Base-by-base conservation (phyloP, 2,329 filamentous ascomycete genomes). In the Fusarium sp. region DNA sequence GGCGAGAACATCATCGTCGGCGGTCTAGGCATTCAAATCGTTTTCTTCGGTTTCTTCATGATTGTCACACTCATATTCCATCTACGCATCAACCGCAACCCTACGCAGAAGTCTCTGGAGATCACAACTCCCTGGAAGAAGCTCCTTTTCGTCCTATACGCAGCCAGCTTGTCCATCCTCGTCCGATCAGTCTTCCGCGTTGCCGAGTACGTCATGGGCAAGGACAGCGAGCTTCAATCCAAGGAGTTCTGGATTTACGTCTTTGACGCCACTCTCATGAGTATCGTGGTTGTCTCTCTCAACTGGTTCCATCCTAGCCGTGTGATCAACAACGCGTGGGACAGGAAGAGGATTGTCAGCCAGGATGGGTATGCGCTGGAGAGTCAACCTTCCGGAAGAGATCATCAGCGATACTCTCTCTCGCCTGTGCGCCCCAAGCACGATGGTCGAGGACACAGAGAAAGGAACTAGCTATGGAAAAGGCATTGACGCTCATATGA, bases 11-110 rank as follows among this genome's bases (percentile, higher is more conserved):
- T 88, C 44, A 82, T 88, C 7, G 75, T 88, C 9, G 82, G 71
- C 4, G 87, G 87, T 3, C 75, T 89, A 2, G 75, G 83, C 14
- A 75, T 88, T 7, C 87, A 89, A 70, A 80, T 89, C 19, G 43
- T 86, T 19, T 82, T 85, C 60, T 88, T 89, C 53, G 78, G 79
- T 2, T 77, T 87, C 54, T 89, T 89, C 69, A 77, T 87, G 35
- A 47, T 82, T 3, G 78, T 82, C 0, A 80, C 84, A 0, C 68
- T 80, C 4, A 66, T 83, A 1, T 87, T 87, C 72, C 82, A 87
- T 60, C 47, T 66, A 3, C 70, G 75, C 14, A 73, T 77, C 56
- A 59, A 48, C n/a, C 48, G 47, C 19, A 53, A 60, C 11, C 73
- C 70, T 0, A 73, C 65, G 0, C 49, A 51, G 14, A 62, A 59